Base-by-base conservation (phyloP, 495 filamentous ascomycete species). In the Aspergillus coremiiformis region DNA sequence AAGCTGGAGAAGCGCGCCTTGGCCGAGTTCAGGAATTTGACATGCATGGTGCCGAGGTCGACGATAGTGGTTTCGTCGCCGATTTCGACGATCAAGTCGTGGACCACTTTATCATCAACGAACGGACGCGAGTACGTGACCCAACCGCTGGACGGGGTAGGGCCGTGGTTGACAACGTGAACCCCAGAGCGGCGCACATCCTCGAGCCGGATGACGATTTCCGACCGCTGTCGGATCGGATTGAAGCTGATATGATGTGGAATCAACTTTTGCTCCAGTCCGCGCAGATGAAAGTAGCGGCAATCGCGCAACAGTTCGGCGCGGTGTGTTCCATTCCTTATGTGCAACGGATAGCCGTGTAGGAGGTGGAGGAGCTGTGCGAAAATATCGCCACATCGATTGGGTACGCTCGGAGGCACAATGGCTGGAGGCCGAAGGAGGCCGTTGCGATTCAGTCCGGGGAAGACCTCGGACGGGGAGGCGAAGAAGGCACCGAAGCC, bases 381-480 rank as follows among this genome's bases (percentile, higher is more conserved):
- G 52, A 98, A 96, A 17, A 82, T 82, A 10, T 88, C 83, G 1
- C 88, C 85, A 15, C 81, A 89, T 39, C 90, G 81, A 57, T 84
- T 86, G 2, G 90, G 89, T 0, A 96, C 83, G 21, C 78, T 78
- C 5, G 93, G 89, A 0, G 92, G 90, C 5, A 84, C 61, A 52
- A 98, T 91, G 19, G 87, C 84, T 1, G 92, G 92, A 1, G 92
- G 92, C 6, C 92, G 87, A 10, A 98, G 82, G n/a, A 96, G 81
- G 15, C 82, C 82, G 47, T 82, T 78, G 15, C 86, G 79, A 43
- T 90, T 80, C 1, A 96, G 78, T 2, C 93, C 93, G 0, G 92
- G 92, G 60, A 96, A 96, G 39, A 90, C 78, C 58, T 95, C 84
- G 21, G 79, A 71, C 2, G 87, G 87, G 1, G 82, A 82, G 22